These are phyloP conservation scores for Penicillium sp. DNA, from an alignment of 2,329 filamentous ascomycete genomes.

Conservation along the genomic window DNA sequence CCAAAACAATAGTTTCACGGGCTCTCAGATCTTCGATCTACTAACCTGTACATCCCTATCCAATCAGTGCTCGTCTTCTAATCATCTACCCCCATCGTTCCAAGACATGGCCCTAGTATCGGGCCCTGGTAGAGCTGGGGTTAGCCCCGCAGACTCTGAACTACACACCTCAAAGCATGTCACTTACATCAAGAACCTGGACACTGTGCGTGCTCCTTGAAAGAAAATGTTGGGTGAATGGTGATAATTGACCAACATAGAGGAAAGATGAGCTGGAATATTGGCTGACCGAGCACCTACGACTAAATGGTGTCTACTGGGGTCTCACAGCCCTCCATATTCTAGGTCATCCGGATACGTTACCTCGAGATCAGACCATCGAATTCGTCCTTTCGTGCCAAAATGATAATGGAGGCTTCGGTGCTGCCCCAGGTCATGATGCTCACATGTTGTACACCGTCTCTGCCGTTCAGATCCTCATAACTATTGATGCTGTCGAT, in stretches of 20 bases:
- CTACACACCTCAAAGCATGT: constrained; percentile 70
- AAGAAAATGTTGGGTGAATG: constrained; percentile 8
- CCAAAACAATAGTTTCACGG: not conserved
- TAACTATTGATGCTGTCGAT: constrained; percentile 78
- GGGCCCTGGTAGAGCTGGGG: constrained; percentile 57
- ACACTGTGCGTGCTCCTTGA: constrained; percentile 63
- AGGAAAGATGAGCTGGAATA: constrained; percentile 94
- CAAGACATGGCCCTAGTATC: constrained; percentile 59
- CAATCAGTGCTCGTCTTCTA: constrained; percentile 13
- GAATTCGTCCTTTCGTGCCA: constrained; percentile 96
- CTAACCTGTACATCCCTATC: constrained; percentile 14
- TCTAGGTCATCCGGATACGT: constrained; percentile 74
- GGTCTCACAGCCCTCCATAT: constrained; percentile 86
- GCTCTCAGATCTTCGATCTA: constrained; percentile 7
- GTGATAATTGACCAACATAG: constrained; percentile 49
- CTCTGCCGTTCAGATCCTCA: constrained; percentile 90
- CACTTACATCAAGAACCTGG: constrained; percentile 87
- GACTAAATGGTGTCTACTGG: constrained; percentile 96
- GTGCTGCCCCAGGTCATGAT: constrained; percentile 90
- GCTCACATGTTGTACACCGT: constrained; percentile 95
- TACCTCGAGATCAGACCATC: constrained; percentile 78
- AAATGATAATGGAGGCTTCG: constrained; percentile 84
- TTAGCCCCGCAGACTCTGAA: constrained; percentile 48
- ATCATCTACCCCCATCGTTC: not conserved
- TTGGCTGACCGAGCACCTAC: constrained; percentile 95